phyloP scores from a whole-genome alignment of 2,329 filamentous ascomycete species.

The Corynespora cassiicola region DNA sequence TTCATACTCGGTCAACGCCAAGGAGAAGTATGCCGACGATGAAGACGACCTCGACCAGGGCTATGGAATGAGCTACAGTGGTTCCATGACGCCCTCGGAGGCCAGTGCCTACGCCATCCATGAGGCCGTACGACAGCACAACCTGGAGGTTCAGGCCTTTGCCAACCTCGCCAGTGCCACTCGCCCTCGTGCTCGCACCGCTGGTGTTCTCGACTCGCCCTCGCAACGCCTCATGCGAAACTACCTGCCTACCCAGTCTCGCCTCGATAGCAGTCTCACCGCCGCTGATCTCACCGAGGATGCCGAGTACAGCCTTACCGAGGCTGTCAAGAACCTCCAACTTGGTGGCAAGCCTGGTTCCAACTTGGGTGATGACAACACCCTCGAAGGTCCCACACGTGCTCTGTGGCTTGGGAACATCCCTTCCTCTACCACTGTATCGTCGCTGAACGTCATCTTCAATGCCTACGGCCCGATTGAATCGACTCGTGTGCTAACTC shows the following conservation, averaged over 20 bases:
- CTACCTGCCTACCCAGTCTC: slow-evolving; percentile 78
- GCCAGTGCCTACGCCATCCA: slow-evolving; percentile 68
- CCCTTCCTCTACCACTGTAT: slow-evolving; percentile 93
- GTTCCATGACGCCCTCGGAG: slow-evolving; percentile 65
- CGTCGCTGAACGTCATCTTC: slow-evolving; percentile 94
- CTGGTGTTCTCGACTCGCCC: slow-evolving; percentile 85
- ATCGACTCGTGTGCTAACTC: slow-evolving; percentile 90
- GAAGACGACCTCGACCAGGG: slow-evolving; percentile 70
- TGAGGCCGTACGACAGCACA: slow-evolving; percentile 85
- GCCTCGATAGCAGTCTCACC: slow-evolving; percentile 77
- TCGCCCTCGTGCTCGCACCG: slow-evolving; percentile 87
- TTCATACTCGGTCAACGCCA: slow-evolving; percentile 98
- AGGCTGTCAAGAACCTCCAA: slow-evolving; percentile 82
- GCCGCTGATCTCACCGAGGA: slow-evolving; percentile 79
- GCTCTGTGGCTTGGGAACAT: slow-evolving; percentile 98
- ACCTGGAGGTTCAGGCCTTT: slow-evolving; percentile 90
- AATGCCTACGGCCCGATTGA: slow-evolving; percentile 89
- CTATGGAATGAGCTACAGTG: slow-evolving; percentile 64
- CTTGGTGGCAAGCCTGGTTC: slow-evolving; percentile 69
- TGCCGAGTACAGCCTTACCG: slow-evolving; percentile 79
- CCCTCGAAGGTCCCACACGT: slow-evolving; percentile 86
- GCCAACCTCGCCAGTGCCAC: slow-evolving; percentile 82
- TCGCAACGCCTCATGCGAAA: slow-evolving; percentile 68
- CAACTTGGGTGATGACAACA: slow-evolving; percentile 77
- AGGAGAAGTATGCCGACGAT: slow-evolving; percentile 94